Base-by-base conservation (phyloP, 2,329 filamentous ascomycete genomes). In the Colletotrichum sp. region DNA sequence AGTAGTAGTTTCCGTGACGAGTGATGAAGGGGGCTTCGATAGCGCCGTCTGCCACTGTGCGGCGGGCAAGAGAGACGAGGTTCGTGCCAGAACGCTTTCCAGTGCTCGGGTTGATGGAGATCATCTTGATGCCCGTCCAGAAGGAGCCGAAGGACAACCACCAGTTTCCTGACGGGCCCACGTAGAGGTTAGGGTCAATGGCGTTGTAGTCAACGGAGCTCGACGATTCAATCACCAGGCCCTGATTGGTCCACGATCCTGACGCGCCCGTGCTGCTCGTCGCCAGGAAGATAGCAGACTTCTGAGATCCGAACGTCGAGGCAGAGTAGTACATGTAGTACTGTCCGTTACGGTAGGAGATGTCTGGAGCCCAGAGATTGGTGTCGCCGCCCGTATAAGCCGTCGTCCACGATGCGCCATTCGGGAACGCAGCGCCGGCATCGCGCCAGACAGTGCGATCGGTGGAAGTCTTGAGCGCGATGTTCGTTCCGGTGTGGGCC, bases 311-410 rank as follows among this genome's bases (percentile, higher is more conserved):
- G 3, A 83, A 83, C 0, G 79, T 78, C 9, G 82, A 83, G 2
- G 82, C 82, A 0, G 82, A 83, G 78, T 83, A 83, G 80, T 83
- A 83, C 34, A 83, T 62, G 44, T 80, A 83, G 79, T 82, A 83
- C 72, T 79, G 72, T 1, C 79, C 81, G 66, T 83, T 81, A 32
- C 78, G 81, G 77, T 81, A 83, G 2, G 85, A 84, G 8, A 91
- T 88, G 78, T 93, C 91, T 0, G 92, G 92, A 0, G 92, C 91
- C 90, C 75, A 86, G 39, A 84, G 82, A 55, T 83, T 83, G 73
- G 75, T 78, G 2, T 79, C 81, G 32, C 81, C 81, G 4, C 75
- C 72, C 30, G 82, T 83, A 62, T 83, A 83, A 18, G 79, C 71
- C 1, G 79, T 81, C 1, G 82, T 83, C 82, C 82, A 83, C 0